Conservation (phyloP, 495 filamentous ascomycete genomes). For the Oleoguttula mirabilis region DNA sequence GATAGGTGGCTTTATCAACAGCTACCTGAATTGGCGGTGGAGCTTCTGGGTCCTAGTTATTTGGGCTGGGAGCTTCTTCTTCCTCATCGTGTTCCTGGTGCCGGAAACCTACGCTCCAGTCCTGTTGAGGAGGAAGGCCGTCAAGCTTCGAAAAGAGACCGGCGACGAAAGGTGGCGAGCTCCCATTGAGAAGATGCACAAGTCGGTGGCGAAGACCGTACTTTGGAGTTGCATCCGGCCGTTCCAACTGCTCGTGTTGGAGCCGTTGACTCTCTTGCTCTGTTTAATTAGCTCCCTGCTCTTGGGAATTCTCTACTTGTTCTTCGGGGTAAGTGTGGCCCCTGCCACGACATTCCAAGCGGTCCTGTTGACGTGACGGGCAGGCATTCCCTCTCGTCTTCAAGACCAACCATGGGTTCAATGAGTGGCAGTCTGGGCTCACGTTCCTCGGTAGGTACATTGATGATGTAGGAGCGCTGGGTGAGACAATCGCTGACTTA, state of each 20-base stretch:
- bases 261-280: constrained; percentile 68
- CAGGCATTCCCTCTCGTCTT: constrained; percentile 77
- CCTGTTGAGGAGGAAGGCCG: constrained; percentile 64
- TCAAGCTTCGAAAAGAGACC: constrained; percentile 57
- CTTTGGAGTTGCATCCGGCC: constrained; percentile 62
- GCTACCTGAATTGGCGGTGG: constrained; percentile 57
- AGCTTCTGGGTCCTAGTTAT: constrained; percentile 80
- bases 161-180: constrained; percentile 66
- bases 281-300: constrained; percentile 78
- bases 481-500: not conserved
- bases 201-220: constrained; percentile 61
- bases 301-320: constrained; percentile 82
- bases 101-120: constrained; percentile 86
- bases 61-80: constrained; percentile 55
- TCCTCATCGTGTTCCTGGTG: constrained; percentile 56
- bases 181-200: constrained; percentile 65
- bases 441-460: too few species aligned
- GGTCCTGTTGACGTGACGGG: not conserved
- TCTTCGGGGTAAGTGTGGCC: constrained; percentile 54
- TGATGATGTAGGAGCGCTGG: constrained; percentile 38
- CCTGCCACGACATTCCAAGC: too few species aligned
- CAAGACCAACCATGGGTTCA: constrained; percentile 60
- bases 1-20: constrained; percentile 65
- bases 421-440: constrained; percentile 67
- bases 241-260: constrained; percentile 66